Conservation (phyloP, 2,329 filamentous ascomycete species). For the Cadophora sp. region DNA sequence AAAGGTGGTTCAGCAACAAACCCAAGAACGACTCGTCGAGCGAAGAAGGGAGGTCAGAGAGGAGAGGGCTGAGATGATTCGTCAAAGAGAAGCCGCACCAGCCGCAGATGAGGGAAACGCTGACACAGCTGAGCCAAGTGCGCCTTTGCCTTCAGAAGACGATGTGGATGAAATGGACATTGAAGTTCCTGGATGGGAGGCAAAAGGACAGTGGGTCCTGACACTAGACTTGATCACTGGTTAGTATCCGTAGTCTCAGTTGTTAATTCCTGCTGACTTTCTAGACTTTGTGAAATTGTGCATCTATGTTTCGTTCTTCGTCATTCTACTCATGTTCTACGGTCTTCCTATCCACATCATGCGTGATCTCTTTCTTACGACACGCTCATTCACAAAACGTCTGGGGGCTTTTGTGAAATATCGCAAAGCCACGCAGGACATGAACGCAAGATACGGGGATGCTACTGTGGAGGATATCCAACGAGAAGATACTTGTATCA, state of each 20-base stretch:
- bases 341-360: slow-evolving; percentile 97
- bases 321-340: slow-evolving; percentile 91
- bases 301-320: slow-evolving; percentile 91
- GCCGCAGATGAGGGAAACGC: slow-evolving; percentile 47
- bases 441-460: slow-evolving; percentile 90
- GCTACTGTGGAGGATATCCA: slow-evolving; percentile 85
- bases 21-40: slow-evolving; percentile 69
- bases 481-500: slow-evolving; percentile 93
- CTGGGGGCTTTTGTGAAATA: slow-evolving; percentile 90
- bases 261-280: slow-evolving; percentile 20
- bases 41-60: slow-evolving; percentile 72
- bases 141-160: slow-evolving; percentile 67
- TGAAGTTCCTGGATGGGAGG: slow-evolving; percentile 95
- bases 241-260: slow-evolving; percentile 49
- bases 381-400: slow-evolving; percentile 87
- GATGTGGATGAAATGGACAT: slow-evolving; percentile 93
- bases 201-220: slow-evolving; percentile 92
- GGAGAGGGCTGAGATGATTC: slow-evolving; percentile 57
- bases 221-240: slow-evolving; percentile 84
- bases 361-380: slow-evolving; percentile 92
- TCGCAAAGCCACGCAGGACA: slow-evolving; percentile 88
- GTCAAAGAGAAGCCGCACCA: slow-evolving; percentile 45
- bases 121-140: slow-evolving; percentile 40
- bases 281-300: slow-evolving; percentile 90
- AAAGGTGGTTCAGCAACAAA: slow-evolving; percentile 76